These are phyloP conservation scores for Jatropha multifida DNA, from an alignment of 441 rosid species.

Conservation along the genomic window DNA sequence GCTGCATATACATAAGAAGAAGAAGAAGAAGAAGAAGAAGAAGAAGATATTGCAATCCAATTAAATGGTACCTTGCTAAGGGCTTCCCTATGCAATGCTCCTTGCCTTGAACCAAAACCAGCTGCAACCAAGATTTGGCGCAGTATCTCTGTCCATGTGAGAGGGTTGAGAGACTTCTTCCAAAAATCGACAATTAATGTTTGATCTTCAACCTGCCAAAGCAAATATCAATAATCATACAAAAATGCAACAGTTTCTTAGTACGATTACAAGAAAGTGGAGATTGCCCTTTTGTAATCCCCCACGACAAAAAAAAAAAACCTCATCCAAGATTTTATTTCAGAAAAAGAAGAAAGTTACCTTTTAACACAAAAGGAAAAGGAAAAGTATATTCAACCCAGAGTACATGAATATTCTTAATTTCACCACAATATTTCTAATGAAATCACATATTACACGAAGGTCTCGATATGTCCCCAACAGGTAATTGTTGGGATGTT, in stretches of 20 bases:
- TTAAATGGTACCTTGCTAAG: constrained; percentile 58
- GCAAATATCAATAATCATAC: constrained; percentile 13
- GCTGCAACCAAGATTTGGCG: constrained; percentile 84
- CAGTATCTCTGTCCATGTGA: constrained; percentile 90
- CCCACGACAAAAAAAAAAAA: no score
- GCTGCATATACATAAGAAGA: neutral
- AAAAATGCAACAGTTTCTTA: neutral
- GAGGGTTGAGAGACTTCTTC: constrained; percentile 81
- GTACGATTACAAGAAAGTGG: neutral
- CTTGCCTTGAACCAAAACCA: constrained; percentile 81
- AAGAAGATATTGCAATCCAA: constrained; percentile 2
- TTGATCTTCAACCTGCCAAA: constrained; percentile 70
- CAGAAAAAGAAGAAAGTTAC: neutral
- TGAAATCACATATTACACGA: neutral
- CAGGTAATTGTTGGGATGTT: neutral
- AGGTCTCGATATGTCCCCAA: neutral
- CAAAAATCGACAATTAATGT: constrained; percentile 62
- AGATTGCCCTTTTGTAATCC: neutral
- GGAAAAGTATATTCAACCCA: neutral
- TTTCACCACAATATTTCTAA: neutral
- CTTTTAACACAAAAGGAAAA: neutral
- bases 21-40: neutral
- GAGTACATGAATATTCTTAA: neutral
- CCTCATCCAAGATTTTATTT: neutral
- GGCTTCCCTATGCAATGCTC: constrained; percentile 49